phyloP scores from a whole-genome alignment of 495 filamentous ascomycete genomes.

The Penicillium turbatum region DNA sequence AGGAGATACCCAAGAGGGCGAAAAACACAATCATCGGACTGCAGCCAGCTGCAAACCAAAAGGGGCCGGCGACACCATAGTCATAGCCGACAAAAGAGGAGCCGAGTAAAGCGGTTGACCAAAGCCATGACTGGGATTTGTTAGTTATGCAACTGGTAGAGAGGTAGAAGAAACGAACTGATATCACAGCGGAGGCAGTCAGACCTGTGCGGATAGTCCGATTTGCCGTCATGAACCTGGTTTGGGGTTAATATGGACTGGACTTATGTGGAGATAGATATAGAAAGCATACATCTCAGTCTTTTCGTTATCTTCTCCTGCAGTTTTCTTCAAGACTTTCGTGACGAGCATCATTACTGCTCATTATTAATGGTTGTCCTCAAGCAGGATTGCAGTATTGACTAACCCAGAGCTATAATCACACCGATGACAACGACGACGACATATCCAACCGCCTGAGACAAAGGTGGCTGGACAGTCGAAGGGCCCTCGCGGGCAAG shows the following conservation, averaged over 20 bases:
- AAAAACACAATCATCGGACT: slow-evolving; percentile 48
- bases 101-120: slow-evolving; percentile 32
- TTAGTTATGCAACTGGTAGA: background rate
- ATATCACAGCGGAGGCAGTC: slow-evolving; percentile 38
- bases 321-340: slow-evolving; percentile 32
- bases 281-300: slow-evolving; percentile 33
- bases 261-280: background rate
- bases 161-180: slow-evolving; percentile 19
- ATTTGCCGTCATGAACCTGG: slow-evolving; percentile 42
- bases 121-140: slow-evolving; percentile 28
- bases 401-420: slow-evolving; percentile 29
- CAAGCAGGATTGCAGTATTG: too few relatives aligned
- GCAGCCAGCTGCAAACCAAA: slow-evolving; percentile 44
- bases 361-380: background rate
- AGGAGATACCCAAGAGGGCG: slow-evolving; percentile 41
- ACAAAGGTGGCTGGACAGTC: slow-evolving; percentile 31
- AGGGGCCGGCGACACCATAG: slow-evolving; percentile 34
- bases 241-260: background rate
- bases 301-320: slow-evolving; percentile 39
- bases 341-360: slow-evolving; percentile 37
- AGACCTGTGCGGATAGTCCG: slow-evolving; percentile 36
- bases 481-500: slow-evolving; percentile 17
- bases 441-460: slow-evolving; percentile 37
- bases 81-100: slow-evolving; percentile 32
- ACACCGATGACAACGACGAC: slow-evolving; percentile 33